Evolutionary conservation across 352 stramenopile genomes (phyloP).

Genomic region (Phytophthora quininea): DNA sequence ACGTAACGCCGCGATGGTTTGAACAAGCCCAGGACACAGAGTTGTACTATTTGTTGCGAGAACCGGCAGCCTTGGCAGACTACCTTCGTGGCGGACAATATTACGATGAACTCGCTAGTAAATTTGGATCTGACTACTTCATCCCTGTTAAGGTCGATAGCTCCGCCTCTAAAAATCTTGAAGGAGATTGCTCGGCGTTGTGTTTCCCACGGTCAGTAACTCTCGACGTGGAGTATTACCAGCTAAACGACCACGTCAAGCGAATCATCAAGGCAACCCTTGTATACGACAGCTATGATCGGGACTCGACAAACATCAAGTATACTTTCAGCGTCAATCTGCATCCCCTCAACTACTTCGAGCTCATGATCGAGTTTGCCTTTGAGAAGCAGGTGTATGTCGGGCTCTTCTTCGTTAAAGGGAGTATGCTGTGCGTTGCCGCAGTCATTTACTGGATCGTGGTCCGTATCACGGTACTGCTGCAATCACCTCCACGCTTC

Average conservation of each 20-base stretch:
- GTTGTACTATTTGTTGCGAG: conserved; percentile 93
- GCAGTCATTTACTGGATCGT: conserved; percentile 91
- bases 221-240: conserved; percentile 95
- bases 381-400: conserved; percentile 95
- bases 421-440: conserved; percentile 80
- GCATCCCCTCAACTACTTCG: conserved; percentile 94
- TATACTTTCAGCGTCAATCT: conserved; percentile 95
- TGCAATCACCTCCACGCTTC: conserved; percentile 92
- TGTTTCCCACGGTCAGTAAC: conserved; percentile 95
- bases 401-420: conserved; percentile 93
- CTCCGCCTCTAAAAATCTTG: conserved; percentile 65
- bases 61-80: conserved; percentile 90
- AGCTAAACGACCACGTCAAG: conserved; percentile 91
- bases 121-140: conserved; percentile 90
- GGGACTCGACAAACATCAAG: conserved; percentile 75
- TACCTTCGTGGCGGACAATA: conserved; percentile 81
- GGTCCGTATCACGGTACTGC: conserved; percentile 89
- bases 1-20: conserved; percentile 96
- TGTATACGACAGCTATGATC: conserved; percentile 94
- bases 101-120: conserved; percentile 67
- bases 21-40: conserved; percentile 87
- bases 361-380: conserved; percentile 96
- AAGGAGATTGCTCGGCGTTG: conserved; percentile 87
- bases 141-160: conserved; percentile 94
- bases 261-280: conserved; percentile 92